Evolutionary conservation across 805 yeast species (phyloP).

Genomic region (Candida pini): DNA sequence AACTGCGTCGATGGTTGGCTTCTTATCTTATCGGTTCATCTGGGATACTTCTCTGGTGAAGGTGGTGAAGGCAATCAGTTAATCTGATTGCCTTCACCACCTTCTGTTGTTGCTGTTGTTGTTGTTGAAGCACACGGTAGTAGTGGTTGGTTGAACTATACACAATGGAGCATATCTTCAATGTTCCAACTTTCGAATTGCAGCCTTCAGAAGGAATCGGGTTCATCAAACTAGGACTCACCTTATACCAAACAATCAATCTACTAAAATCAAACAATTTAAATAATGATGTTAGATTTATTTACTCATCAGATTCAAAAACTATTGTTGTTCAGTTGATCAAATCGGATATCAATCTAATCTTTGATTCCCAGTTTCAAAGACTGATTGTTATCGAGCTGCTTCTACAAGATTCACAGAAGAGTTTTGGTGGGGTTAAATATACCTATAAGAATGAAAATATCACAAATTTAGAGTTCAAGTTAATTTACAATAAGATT

Average conservation of each 20-base stretch:
- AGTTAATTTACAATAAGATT: slow-evolving; percentile 45
- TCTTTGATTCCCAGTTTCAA: slow-evolving; percentile 24
- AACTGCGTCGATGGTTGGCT: neutral
- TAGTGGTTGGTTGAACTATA: too few species aligned
- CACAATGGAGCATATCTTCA: slow-evolving; percentile 1
- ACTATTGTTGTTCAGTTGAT: slow-evolving; percentile 18
- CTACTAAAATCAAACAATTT: slow-evolving; percentile 10
- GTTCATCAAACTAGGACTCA: slow-evolving; percentile 18
- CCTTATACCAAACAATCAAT: slow-evolving; percentile 19
- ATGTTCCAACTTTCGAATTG: slow-evolving; percentile 14
- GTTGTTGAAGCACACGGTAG: too few species aligned
- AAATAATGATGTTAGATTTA: slow-evolving; percentile 17
- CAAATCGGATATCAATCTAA: slow-evolving; percentile 17
- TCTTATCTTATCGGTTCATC: slow-evolving; percentile 1
- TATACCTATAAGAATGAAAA: slow-evolving; percentile 19
- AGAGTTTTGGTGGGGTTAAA: slow-evolving; percentile 8
- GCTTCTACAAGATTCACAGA: slow-evolving; percentile 8
- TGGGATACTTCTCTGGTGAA: too few species aligned
- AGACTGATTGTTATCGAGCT: slow-evolving; percentile 24
- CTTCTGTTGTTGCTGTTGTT: neutral
- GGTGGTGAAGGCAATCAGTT: too few species aligned
- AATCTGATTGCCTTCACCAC: too few species aligned
- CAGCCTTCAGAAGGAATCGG: slow-evolving; percentile 24
- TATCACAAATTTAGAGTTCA: slow-evolving; percentile 27
- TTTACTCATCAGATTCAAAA: slow-evolving; percentile 13